phyloP scores from a whole-genome alignment of 306 rosid species.

The Vigna reflexopilosa region DNA sequence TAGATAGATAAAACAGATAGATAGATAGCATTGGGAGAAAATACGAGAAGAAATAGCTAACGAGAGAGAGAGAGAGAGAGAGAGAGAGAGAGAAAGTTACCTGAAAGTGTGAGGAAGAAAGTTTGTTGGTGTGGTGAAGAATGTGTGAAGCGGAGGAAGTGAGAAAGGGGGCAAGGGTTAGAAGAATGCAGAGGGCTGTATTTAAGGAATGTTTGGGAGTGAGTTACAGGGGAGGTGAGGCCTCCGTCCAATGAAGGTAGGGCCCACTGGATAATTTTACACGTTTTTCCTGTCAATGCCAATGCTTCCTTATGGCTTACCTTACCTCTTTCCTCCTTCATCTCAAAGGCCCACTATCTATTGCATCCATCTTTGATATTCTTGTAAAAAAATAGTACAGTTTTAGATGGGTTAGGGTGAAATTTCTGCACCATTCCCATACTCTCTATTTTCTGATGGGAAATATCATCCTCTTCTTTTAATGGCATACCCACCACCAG shows the following conservation, averaged over 20 bases:
- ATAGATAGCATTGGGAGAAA: neutral
- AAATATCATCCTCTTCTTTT: no score
- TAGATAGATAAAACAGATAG: no score
- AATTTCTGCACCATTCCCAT: no score
- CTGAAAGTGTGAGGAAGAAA: neutral
- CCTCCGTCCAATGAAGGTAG: neutral
- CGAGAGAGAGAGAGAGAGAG: no score
- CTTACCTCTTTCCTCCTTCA: neutral
- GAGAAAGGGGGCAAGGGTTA: constrained; percentile 12
- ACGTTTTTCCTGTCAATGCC: neutral
- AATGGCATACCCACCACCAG: no score
- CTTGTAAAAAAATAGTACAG: no score
- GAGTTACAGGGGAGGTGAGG: neutral
- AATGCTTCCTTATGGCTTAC: no score
- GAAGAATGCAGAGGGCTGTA: neutral
- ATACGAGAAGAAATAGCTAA: neutral
- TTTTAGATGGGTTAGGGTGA: no score
- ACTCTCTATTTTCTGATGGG: no score
- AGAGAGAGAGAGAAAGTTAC: neutral
- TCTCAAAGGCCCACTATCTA: no score
- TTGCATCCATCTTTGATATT: no score
- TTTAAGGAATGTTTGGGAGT: no score
- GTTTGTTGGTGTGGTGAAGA: neutral
- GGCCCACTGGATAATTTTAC: neutral
- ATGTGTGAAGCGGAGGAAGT: constrained; percentile 11